Conservation (phyloP, 2,329 filamentous ascomycete species). For the Neurospora crassa region DNA sequence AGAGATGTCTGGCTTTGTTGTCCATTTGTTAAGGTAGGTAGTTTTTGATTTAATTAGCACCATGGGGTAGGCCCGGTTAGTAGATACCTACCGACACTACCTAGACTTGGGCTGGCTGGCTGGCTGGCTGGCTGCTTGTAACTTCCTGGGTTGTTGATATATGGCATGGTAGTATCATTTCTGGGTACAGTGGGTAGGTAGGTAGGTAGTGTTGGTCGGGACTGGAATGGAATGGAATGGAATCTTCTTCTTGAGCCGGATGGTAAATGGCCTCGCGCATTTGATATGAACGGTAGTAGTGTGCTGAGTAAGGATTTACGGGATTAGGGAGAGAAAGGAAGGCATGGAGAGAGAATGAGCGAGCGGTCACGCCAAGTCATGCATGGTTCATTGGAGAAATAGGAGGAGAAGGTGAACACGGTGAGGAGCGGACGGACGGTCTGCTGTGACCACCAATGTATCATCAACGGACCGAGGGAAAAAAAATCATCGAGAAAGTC, state of each 20-base stretch:
- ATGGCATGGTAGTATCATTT: not conserved
- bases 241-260: not conserved
- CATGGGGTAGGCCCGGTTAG: not conserved
- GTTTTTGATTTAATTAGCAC: too few relatives aligned
- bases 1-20: too few relatives aligned
- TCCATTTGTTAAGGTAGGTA: too few relatives aligned
- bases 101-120: too few relatives aligned
- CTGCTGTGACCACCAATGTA: not conserved
- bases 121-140: not conserved
- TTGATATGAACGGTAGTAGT: too few relatives aligned
- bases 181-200: not conserved
- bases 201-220: not conserved
- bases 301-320: too few relatives aligned
- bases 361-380: not conserved
- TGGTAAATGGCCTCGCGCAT: not conserved
- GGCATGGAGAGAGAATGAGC: not conserved
- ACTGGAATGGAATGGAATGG: not conserved
- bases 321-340: too few relatives aligned
- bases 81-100: too few relatives aligned
- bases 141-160: not conserved
- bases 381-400: not conserved
- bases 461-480: not conserved
- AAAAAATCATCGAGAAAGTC: not conserved
- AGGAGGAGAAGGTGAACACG: not conserved
- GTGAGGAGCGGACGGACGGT: not conserved